Conservation (phyloP, 139 green algal species). For the Gonium pectorale region DNA sequence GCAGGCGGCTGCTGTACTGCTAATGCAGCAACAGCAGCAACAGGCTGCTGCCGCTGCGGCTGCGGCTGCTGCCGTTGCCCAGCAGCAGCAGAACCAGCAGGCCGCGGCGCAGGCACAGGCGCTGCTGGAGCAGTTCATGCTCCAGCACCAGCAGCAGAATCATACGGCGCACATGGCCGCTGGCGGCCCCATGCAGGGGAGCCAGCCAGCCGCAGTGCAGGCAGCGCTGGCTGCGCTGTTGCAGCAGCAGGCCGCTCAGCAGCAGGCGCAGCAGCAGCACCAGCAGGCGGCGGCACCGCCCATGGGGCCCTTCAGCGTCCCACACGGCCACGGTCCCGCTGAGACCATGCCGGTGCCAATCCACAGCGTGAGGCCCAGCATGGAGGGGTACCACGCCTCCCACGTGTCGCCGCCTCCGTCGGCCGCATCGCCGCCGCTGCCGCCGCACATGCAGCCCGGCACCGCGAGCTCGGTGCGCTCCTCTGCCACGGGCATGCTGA, state of each 20-base stretch:
- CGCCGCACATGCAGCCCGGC: neutral
- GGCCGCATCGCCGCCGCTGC: neutral
- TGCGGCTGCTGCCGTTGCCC: neutral
- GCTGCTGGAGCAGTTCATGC: constrained; percentile 31
- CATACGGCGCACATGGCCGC: neutral
- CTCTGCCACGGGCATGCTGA: constrained; percentile 24
- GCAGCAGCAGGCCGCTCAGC: constrained; percentile 17
- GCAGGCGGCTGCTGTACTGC: constrained; percentile 3
- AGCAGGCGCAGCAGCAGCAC: neutral
- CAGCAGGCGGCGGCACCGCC: neutral
- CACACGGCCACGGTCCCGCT: neutral
- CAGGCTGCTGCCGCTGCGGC: neutral
- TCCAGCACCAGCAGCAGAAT: neutral
- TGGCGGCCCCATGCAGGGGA: neutral
- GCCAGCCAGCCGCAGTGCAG: neutral
- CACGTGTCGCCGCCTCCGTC: neutral
- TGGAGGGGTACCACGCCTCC: neutral
- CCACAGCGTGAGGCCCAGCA: neutral
- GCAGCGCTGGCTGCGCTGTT: constrained; percentile 17
- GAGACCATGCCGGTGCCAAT: neutral
- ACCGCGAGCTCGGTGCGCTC: constrained; percentile 3
- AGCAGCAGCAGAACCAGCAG: constrained; percentile 34
- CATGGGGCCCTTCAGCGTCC: neutral
- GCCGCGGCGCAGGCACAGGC: neutral
- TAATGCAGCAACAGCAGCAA: constrained; percentile 30